Base-by-base conservation (phyloP, 192 early-diverging fungal genomes). In the Podila epicladia region DNA sequence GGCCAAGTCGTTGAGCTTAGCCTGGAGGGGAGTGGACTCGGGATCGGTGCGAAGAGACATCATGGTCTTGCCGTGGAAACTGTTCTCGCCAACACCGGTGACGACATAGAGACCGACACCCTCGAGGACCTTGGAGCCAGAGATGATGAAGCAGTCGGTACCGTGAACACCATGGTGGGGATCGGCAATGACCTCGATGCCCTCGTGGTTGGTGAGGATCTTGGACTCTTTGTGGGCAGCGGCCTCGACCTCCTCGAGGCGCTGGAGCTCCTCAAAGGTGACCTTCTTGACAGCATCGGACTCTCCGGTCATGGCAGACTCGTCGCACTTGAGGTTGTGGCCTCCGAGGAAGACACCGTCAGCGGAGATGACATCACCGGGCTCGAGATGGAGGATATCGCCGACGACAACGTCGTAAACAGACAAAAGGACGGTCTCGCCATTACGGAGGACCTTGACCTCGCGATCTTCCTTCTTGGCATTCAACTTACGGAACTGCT, bases 281-380 rank as follows among this genome's bases (percentile, higher is more conserved):
- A 85, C 84, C 82, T 99, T 99, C 50, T 90, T 86, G 48, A 98
- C 89, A 12, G 95, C 89, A 82, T 95, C 90, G 20, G 94, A 88
- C 82, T 99, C 97, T 64, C 97, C 97, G 0, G 96, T 98, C 48
- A 94, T 88, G 9, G 96, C 90, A 57, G 92, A 94, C 83, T 99
- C 97, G 74, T 99, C 97, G 72, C 90, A 92, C 55, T 88, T 85
- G 58, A 98, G 83, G 71, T 95, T 95, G 65, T 93, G 94, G 5
- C 91, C 91, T 22, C 87, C 86, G 41, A 99, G 74, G 48, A 95
- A 90, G 48, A 98, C 85, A 68, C 93, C 97, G 67, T 99, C 97
- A 19, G 94, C 96, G 31, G 96, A 90, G 65, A 97, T 83, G 24
- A 99, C 92, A 82, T 97, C 97, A 49, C 97, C 97, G 8, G 94